Evolutionary conservation across 306 rosid species (phyloP).

Genomic region (Dalbergia cultrata): DNA sequence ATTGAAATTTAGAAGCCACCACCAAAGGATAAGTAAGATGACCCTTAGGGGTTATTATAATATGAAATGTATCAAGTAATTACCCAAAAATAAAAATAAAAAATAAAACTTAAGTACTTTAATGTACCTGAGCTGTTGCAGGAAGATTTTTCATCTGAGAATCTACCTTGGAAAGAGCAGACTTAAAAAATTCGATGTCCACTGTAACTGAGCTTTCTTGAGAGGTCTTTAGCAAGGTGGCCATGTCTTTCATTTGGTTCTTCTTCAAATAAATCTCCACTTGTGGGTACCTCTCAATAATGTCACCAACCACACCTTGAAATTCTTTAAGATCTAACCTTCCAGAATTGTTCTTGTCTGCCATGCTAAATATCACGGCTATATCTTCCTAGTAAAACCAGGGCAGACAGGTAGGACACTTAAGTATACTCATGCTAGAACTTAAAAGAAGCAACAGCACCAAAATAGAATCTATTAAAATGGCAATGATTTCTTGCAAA

Average conservation of each 20-base stretch:
- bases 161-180: slow-evolving; percentile 88
- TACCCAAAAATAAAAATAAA: not conserved
- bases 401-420: not conserved
- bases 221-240: slow-evolving; percentile 65
- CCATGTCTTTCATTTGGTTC: slow-evolving; percentile 70
- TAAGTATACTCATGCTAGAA: not conserved
- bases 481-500: slow-evolving; percentile 5
- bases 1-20: slow-evolving; percentile 34
- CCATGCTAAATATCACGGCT: slow-evolving; percentile 75
- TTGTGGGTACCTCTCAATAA: slow-evolving; percentile 94
- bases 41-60: not conserved
- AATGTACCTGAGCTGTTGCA: slow-evolving; percentile 93
- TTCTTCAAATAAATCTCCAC: slow-evolving; percentile 87
- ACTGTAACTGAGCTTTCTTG: slow-evolving; percentile 54
- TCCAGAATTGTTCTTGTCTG: slow-evolving; percentile 77
- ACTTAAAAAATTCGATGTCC: slow-evolving; percentile 79
- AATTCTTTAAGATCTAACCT: slow-evolving; percentile 70
- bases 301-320: slow-evolving; percentile 74
- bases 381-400: slow-evolving; percentile 79
- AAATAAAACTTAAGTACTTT: not conserved
- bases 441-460: not conserved
- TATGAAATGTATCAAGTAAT: not conserved
- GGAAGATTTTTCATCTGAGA: slow-evolving; percentile 96
- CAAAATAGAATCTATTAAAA: not conserved
- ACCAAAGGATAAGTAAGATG: slow-evolving; percentile 15